Base-by-base conservation (phyloP, 2,329 filamentous ascomycete genomes). In the Talaromyces amestolkiae region DNA sequence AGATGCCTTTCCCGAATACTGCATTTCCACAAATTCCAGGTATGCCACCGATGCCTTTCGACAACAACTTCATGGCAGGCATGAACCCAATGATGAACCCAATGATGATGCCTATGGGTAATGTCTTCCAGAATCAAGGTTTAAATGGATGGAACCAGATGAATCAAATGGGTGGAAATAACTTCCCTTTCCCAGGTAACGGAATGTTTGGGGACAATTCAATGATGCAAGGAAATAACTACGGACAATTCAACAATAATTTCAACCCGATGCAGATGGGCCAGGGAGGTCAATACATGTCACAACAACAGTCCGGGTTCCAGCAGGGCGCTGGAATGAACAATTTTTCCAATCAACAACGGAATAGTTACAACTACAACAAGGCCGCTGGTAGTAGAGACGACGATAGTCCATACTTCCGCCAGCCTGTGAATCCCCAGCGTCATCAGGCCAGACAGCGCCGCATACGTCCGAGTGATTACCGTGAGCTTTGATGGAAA, bases 401-500 rank as follows among this genome's bases (percentile, higher is more conserved):
- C 69, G 92, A 96, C 64, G 93, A 96, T 65, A 92, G 93, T 67
- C 91, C 95, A 7, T 99, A 99, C 79, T 96, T 98, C 77, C 87
- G 95, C 65, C 94, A 97, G 77, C 95, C 95, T 0, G 91, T 98
- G 68, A 99, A 99, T 75, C 94, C 93, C 2, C 91, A 97, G 75
- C 87, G 95, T 60, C 91, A 95, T 75, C 90, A 93, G 77, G 92
- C 93, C 73, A 87, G 91, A 72, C 89, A 92, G 72, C 87, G 90
- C 69, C 85, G 92, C 71, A 87, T 91, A 63, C 86, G 95, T 64
- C 93, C 93, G 11, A 95, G 92, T 75, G 95, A 99, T 79, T 98
- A 95, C 77, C 86, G 91, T 69, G 92, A 96, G 81, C 83, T 97
- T 58, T 93, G 51, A 43, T 53, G 41, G 27, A 35, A 39, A 47